phyloP scores from a whole-genome alignment of 176 grass and related monocot species.

The Cenchrus purpureus region DNA sequence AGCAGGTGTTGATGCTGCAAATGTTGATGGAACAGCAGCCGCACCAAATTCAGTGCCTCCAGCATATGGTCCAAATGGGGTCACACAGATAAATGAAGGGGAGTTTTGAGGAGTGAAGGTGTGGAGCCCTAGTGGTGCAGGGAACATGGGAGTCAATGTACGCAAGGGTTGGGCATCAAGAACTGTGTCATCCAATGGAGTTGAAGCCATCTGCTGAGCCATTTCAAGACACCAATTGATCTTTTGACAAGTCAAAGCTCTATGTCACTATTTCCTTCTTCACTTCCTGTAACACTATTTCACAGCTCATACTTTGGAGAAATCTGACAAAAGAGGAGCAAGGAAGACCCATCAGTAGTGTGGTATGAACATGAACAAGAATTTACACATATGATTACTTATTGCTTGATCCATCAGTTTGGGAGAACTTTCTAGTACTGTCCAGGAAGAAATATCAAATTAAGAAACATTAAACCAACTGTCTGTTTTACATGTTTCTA shows the following conservation, averaged over 20 bases:
- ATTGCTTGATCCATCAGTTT: constrained; percentile 17
- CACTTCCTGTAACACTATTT: constrained; percentile 4
- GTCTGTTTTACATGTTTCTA: neutral
- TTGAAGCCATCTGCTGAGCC: constrained; percentile 46
- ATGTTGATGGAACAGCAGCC: constrained; percentile 49
- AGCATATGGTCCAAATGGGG: constrained; percentile 66
- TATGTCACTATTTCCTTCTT: constrained; percentile 15
- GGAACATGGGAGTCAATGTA: constrained; percentile 86
- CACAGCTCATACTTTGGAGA: constrained; percentile 20
- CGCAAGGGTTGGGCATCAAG: constrained; percentile 83
- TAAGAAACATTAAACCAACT: neutral
- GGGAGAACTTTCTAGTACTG: neutral
- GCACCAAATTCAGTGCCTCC: constrained; percentile 43
- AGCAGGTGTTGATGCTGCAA: constrained; percentile 17
- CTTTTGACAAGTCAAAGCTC: constrained; percentile 4
- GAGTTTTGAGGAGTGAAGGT: constrained; percentile 66
- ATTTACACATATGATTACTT: constrained; percentile 6
- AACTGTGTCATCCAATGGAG: constrained; percentile 46
- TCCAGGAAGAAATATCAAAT: neutral
- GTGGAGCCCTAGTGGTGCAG: constrained; percentile 67
- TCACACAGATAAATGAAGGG: constrained; percentile 69
- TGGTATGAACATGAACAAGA: constrained; percentile 28
- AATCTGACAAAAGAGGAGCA: neutral
- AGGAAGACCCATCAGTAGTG: neutral
- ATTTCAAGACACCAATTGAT: constrained; percentile 36